Conservation (phyloP, 225 moss, liverwort and hornwort species). For the Polytrichum commune region DNA sequence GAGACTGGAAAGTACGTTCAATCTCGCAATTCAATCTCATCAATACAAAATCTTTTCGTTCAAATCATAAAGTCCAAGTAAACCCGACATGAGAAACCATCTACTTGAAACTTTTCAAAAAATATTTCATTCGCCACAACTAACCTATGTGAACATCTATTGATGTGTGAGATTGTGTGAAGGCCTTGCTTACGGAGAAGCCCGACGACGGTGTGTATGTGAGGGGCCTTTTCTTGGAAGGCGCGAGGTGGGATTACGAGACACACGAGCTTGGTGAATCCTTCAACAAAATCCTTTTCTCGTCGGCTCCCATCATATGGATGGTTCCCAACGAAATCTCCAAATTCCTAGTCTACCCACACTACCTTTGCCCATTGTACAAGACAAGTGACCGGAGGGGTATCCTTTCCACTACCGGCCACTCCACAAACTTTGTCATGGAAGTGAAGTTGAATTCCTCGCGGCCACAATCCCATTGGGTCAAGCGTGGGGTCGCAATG, state of each 20-base stretch:
- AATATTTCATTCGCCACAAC: no score
- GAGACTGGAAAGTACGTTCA: no score
- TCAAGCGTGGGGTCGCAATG: conserved; percentile 81
- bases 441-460: conserved; percentile 73
- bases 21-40: no score
- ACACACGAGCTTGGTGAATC: conserved; percentile 80
- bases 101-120: no score
- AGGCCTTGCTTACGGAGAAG: conserved; percentile 17
- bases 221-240: conserved; percentile 61
- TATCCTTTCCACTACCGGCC: conserved; percentile 79
- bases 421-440: conserved; percentile 92
- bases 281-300: conserved; percentile 59
- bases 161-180: no score
- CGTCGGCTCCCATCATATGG: conserved; percentile 63
- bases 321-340: conserved; percentile 70
- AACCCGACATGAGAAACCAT: no score
- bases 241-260: conserved; percentile 64
- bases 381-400: conserved; percentile 85
- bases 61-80: no score
- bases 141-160: no score
- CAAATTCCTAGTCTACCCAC: conserved; percentile 55
- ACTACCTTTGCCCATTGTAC: conserved; percentile 74
- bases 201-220: conserved; percentile 66
- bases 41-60: no score
- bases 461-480: conserved; percentile 59